Conservation (phyloP, 441 rosid species). For the Manihot esculenta region DNA sequence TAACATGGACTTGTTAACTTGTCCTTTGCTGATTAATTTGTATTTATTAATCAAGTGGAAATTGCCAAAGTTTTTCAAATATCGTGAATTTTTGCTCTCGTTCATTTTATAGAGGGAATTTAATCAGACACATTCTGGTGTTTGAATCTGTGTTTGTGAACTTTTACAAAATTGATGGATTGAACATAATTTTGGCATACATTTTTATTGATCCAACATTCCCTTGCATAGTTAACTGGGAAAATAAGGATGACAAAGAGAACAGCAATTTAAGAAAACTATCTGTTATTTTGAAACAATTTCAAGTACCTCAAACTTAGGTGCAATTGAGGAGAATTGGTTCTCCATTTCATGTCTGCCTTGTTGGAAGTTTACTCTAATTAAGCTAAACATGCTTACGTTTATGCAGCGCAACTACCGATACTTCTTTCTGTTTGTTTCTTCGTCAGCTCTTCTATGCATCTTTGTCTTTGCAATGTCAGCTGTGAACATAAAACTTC, state of each 20-base stretch:
- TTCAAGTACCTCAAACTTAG: neutral
- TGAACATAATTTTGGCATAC: neutral
- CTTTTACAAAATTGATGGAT: neutral
- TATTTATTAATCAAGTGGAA: neutral
- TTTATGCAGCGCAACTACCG: constrained; percentile 89
- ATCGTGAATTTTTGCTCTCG: neutral
- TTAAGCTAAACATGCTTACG: constrained; percentile 12
- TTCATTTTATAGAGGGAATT: neutral
- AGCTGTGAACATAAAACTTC: constrained; percentile 70
- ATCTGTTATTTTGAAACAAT: neutral
- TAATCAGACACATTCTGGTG: neutral
- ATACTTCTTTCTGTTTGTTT: constrained; percentile 88
- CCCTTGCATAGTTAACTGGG: neutral
- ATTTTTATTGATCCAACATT: neutral
- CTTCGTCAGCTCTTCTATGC: constrained; percentile 86
- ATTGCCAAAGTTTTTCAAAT: neutral
- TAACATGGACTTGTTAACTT: neutral
- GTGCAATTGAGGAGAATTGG: neutral
- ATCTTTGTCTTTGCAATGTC: constrained; percentile 82
- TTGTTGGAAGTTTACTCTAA: constrained; percentile 14
- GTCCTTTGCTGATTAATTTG: neutral
- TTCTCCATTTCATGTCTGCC: neutral
- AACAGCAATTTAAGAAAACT: neutral
- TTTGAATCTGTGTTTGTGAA: neutral
- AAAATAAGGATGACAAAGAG: neutral